Evolutionary conservation across 192 early-diverging fungal species (phyloP), one percentile per base, ranked within the genome.

Genomic region (Coemansia sp.): DNA sequence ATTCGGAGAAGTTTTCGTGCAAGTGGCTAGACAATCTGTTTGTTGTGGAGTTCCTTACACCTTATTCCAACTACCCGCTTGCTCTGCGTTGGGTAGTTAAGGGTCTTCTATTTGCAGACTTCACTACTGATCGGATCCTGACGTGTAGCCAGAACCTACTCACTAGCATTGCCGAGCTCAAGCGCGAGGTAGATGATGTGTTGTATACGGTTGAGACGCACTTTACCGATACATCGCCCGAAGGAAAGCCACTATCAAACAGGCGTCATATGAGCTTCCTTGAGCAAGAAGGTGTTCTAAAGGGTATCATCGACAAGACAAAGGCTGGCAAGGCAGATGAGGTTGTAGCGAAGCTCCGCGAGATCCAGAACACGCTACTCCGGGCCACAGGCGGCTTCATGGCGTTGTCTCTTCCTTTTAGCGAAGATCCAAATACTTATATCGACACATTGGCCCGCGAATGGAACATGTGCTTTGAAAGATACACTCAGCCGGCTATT

Each of bases 81-180:
- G 29, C 3, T 29, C 29, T 29, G 29, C 29, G 29, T 29, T 29
- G 29, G 29, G 3, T 29, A 29, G 29, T 29, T 29, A 1, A 29
- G 29, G 29, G 29, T 80, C 20, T 94, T 19, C 70, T 90, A 63
- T 89, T 89, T 69, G 75, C 88, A 5, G 69, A 80, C 17, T 93
- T 92, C 62, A 85, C 87, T 22, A 70, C 79, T 22, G 91, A 92
- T 61, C 83, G 92, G 0, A 78, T 94, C 56, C 19, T 87, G 20
- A 84, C 88, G 0, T 71, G 83, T 2, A 85, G 86, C 15, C 90
- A 92, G 76, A 92, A 91, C 65, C 62, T 93, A 52, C 29, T 29
- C 29, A 29, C 29, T 29, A 29, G 29, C 29, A 29, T 29, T 1
- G 1, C 29, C 29, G 29, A 29, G 29, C 29, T 29, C 29, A 29